Evolutionary conservation across 805 yeast genomes (phyloP).

Genomic region (Osmozyma mogii): DNA sequence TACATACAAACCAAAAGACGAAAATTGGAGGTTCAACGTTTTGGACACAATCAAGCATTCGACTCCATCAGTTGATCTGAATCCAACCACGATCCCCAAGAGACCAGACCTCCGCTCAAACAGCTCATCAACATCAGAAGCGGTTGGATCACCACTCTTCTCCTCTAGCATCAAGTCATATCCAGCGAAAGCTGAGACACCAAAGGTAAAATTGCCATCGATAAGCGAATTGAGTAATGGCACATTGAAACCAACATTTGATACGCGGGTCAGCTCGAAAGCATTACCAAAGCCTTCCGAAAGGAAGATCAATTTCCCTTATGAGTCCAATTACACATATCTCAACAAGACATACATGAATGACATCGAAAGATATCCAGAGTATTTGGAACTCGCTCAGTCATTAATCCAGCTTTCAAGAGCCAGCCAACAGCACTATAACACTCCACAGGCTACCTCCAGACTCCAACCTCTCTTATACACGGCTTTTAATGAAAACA

Average conservation of each 20-base stretch:
- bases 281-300: constrained; percentile 14
- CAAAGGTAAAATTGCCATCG: constrained; percentile 7
- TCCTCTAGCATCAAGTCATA: too few species aligned
- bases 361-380: constrained; percentile 43
- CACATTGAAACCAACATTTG: background rate
- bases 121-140: too few species aligned
- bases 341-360: constrained; percentile 40
- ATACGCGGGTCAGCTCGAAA: background rate
- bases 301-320: constrained; percentile 42
- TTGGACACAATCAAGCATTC: constrained; percentile 29
- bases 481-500: constrained; percentile 1
- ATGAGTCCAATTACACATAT: constrained; percentile 45
- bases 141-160: too few species aligned
- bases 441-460: constrained; percentile 1
- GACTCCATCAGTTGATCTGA: background rate
- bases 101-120: constrained; percentile 33
- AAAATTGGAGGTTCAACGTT: constrained; percentile 36
- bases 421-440: constrained; percentile 1
- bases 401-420: constrained; percentile 29
- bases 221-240: constrained; percentile 6
- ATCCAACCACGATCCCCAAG: constrained; percentile 1
- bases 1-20: constrained; percentile 38
- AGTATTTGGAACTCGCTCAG: constrained; percentile 40
- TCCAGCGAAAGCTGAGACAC: background rate
- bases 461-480: background rate